A percentile compares a stretch with the other conserved stretches of the same genome.
These are phyloP conservation scores for Pseudoscleropodium purum DNA, from an alignment of 225 moss, liverwort and hornwort species.

Conservation along the genomic window DNA sequence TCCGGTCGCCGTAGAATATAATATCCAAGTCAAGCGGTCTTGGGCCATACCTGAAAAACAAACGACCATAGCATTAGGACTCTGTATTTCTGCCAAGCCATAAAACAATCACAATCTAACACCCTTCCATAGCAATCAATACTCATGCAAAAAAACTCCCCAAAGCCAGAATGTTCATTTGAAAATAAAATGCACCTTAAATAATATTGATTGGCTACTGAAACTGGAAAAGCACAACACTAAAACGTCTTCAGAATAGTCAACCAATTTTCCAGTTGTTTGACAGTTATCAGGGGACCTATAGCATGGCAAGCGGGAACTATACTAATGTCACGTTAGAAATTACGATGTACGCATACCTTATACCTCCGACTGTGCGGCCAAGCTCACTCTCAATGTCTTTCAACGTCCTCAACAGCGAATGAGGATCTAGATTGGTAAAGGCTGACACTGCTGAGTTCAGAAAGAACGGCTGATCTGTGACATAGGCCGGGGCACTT, in stretches of 20 bases:
- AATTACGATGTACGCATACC: not conserved
- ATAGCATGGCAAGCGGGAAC: not conserved
- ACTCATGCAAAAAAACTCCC: not conserved
- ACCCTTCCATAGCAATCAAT: not conserved
- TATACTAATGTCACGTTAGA: not conserved
- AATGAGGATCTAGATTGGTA: not conserved
- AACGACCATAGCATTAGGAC: not conserved
- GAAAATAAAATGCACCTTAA: not conserved
- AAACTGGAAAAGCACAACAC: not conserved
- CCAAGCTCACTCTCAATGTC: not conserved
- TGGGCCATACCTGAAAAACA: not conserved
- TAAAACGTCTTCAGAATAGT: not conserved
- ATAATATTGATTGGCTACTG: not conserved
- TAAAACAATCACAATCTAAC: not conserved
- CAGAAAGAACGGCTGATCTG: not conserved
- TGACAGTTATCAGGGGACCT: not conserved
- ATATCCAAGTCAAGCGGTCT: not conserved
- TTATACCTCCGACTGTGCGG: not conserved
- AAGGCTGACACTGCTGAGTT: not conserved
- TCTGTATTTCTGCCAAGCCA: not conserved
- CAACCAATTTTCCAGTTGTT: not conserved
- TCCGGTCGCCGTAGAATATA: not conserved
- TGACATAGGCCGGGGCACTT: not conserved
- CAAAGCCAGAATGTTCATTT: not conserved
- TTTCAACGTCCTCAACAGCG: not conserved